Evolutionary conservation across 1,139 yeast genomes (phyloP), one percentile per base, ranked within the genome.

Genomic region (Saccharomyces hybrid): DNA sequence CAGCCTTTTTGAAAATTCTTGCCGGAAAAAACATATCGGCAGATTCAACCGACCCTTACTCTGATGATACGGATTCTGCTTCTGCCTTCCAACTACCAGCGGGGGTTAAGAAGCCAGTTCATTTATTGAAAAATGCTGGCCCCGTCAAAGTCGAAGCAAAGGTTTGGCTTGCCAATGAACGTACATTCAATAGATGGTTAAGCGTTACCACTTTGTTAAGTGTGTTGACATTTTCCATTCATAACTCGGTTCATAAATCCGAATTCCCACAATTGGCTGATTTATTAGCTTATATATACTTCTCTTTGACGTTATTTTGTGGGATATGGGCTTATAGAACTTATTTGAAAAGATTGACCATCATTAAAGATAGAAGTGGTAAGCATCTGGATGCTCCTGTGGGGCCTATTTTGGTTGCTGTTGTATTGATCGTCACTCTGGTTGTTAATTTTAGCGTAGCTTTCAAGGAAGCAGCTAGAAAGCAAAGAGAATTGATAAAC

Each of bases 141-240:
- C 95, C 97, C 2, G 81, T 90, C 57, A 90, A 86, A 71, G 90
- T 93, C 54, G 99, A 93, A 75, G 95, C 98, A 32, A 93, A 93
- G 70, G 99, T 93, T 42, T 93, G 99, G 98, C 77, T 93, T 59
- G 99, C 99, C 41, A 93, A 93, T 68, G 99, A 93, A 74, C 86
- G 99, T 72, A 93, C 99, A 2, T 91, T 91, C 74, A 86, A 88
- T 76, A 82, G 95, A 71, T 93, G 99, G 99, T 78, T 93, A 60
- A 93, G 87, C 65, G 93, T 91, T 8, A 87, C 96, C n/a, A 83
- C 95, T 0, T 75, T 93, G 67, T 77, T 93, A 60, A 83, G 96
- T n/a, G 84, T 93, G 0, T 75, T 93, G 65, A 89, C 98, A 0
- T 90, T 91, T 67, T 79, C 96, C 14, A 80, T 93, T 54, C 88